Base-by-base conservation (phyloP, 192 early-diverging fungal genomes). In the Coemansia sp. region DNA sequence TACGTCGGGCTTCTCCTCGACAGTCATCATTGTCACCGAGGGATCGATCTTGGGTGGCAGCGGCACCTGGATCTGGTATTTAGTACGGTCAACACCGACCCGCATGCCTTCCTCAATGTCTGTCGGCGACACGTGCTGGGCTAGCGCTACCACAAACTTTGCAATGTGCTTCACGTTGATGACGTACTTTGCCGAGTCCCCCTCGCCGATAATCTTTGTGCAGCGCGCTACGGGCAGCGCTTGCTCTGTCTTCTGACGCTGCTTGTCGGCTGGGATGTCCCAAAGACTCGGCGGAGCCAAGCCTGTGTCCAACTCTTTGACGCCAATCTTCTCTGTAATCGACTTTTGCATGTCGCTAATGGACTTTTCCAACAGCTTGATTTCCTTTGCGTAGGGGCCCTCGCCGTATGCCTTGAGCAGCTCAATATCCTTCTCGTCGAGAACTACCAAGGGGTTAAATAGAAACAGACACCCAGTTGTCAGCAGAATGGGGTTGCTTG, bases 1-100 rank as follows among this genome's bases (percentile, higher is more conserved):
- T n/a, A 99, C 95, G 86, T 99, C 98, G 3, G 98, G 98, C 82
- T 99, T 99, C 79, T 99, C 98, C 77, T 99, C 98, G 32, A 99
- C 95, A 79, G 98, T 96, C 98, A 99, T 99, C 98, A 98, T 99
- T 11, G 98, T 98, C 46, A 94, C 93, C 0, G 95, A 92, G 27
- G 98, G 94, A 76, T 99, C 98, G 63, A 99, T 99, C 86, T 94
- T 95, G 72, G 98, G 98, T 50, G 98, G 98, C 37, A 99, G 86
- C 55, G 98, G 98, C 62, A 99, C 92, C 78, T 98, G 95, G 68
- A 99, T 99, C 83, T 99, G 98, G 84, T 98, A 98, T 79, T 99
- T 99, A 71, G 87, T 92, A 46, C 98, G 94, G 80, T 99, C 98
- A 12, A 98, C 97, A 59, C 95, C 96, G 39, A 98, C 95, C 61